A percentile compares a stretch with the other conserved stretches of the same genome.
Conservation (phyloP, 2,329 filamentous ascomycete species). For the Escovopsis sp. region DNA sequence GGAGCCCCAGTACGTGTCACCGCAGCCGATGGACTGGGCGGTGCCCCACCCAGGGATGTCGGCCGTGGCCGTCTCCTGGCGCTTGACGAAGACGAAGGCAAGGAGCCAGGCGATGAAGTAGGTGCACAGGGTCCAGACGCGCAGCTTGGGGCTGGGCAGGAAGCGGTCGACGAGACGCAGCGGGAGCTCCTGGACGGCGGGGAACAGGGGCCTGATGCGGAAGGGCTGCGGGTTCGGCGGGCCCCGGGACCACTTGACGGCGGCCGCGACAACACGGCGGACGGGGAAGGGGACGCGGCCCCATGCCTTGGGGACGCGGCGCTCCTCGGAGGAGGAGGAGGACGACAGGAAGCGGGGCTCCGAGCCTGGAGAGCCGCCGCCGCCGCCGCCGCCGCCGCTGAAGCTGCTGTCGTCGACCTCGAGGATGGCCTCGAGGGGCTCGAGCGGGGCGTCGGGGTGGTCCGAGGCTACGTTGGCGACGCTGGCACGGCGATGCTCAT, state of each 20-base stretch:
- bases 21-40: conserved; percentile 51
- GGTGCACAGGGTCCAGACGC: conserved; percentile 39
- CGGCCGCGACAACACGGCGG: conserved; percentile 27
- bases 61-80: conserved; percentile 40
- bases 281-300: conserved; percentile 44
- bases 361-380: conserved; percentile 16
- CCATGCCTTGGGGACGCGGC: conserved; percentile 29
- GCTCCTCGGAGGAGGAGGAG: too few species aligned
- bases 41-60: conserved; percentile 53
- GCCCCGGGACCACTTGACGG: conserved; percentile 37
- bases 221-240: conserved; percentile 34
- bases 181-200: conserved; percentile 51
- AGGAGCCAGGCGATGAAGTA: conserved; percentile 55
- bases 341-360: conserved; percentile 47
- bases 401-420: conserved; percentile 27
- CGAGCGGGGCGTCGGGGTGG: conserved; percentile 29
- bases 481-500: background rate
- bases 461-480: conserved; percentile 7
- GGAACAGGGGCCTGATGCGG: conserved; percentile 45
- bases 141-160: conserved; percentile 43
- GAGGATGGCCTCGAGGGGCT: conserved; percentile 18
- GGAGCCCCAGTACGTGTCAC: conserved; percentile 52
- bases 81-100: conserved; percentile 53
- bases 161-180: conserved; percentile 45
- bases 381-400: too few species aligned